Conservation (phyloP, 2,329 filamentous ascomycete species). For the Epichloe gansuensis region DNA sequence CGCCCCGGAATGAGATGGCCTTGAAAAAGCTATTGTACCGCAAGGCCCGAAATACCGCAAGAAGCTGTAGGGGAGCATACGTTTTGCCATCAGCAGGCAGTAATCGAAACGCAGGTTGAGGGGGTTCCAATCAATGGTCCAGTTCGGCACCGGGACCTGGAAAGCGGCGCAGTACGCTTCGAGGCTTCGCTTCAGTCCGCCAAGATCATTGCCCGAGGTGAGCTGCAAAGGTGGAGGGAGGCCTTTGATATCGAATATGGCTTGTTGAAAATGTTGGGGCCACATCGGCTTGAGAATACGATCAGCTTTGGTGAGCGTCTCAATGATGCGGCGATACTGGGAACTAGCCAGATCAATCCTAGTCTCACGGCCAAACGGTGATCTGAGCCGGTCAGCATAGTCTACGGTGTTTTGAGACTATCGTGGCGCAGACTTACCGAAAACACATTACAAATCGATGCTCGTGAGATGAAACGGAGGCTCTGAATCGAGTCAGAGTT, state of each 20-base stretch:
- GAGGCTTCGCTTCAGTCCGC: constrained; percentile 41
- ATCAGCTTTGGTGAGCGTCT: constrained; percentile 41
- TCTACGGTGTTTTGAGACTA: neutral
- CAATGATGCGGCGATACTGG: constrained; percentile 41
- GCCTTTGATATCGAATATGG: constrained; percentile 40
- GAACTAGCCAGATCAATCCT: constrained; percentile 41
- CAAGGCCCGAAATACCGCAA: constrained; percentile 44
- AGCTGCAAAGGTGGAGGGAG: constrained; percentile 40
- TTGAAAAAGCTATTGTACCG: constrained; percentile 49
- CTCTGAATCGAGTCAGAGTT: constrained; percentile 37
- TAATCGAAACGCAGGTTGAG: constrained; percentile 41
- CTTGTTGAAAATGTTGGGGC: constrained; percentile 42
- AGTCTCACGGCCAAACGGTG: constrained; percentile 30
- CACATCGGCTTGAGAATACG: constrained; percentile 45
- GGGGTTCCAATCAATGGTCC: constrained; percentile 35
- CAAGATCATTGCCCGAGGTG: constrained; percentile 42
- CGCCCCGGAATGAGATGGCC: constrained; percentile 40
- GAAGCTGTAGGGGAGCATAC: constrained; percentile 39
- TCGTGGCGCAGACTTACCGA: constrained; percentile 25
- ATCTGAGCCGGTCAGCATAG: constrained; percentile 14
- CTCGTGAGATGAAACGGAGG: constrained; percentile 38
- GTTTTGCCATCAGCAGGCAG: constrained; percentile 27
- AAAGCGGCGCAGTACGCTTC: constrained; percentile 44
- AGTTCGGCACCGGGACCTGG: constrained; percentile 35
- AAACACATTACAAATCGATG: constrained; percentile 45